Conservation (phyloP, 306 rosid species). For the Trifolium repens region DNA sequence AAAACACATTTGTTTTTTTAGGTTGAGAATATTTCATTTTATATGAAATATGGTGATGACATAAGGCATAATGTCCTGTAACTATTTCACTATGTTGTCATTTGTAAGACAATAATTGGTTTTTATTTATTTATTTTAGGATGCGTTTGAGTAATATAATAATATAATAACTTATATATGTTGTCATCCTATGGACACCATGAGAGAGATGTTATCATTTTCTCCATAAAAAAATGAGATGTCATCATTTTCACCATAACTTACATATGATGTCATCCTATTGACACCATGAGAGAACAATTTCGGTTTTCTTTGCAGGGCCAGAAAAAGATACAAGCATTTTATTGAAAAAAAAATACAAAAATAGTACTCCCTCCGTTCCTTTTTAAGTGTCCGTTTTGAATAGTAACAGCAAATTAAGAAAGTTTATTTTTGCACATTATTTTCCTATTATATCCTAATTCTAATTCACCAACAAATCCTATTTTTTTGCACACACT, state of each 20-base stretch:
- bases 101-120: neutral
- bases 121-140: neutral
- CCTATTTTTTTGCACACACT: no score
- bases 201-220: slow-evolving; percentile 34
- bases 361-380: no score
- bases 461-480: no score
- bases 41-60: slow-evolving; percentile 8
- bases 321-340: neutral
- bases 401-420: no score
- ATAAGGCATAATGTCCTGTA: neutral
- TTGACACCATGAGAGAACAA: neutral
- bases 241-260: slow-evolving; percentile 16
- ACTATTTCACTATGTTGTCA: slow-evolving; percentile 44
- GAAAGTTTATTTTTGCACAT: no score
- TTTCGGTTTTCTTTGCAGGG: neutral
- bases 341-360: neutral
- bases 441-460: no score
- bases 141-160: neutral
- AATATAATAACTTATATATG: slow-evolving; percentile 21
- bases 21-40: neutral
- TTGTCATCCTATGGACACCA: slow-evolving; percentile 42
- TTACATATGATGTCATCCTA: no score
- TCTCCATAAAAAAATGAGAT: neutral
- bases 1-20: neutral
- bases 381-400: no score